phyloP scores from a whole-genome alignment of 495 filamentous ascomycete genomes.

The Sphaerosporella brunnea region DNA sequence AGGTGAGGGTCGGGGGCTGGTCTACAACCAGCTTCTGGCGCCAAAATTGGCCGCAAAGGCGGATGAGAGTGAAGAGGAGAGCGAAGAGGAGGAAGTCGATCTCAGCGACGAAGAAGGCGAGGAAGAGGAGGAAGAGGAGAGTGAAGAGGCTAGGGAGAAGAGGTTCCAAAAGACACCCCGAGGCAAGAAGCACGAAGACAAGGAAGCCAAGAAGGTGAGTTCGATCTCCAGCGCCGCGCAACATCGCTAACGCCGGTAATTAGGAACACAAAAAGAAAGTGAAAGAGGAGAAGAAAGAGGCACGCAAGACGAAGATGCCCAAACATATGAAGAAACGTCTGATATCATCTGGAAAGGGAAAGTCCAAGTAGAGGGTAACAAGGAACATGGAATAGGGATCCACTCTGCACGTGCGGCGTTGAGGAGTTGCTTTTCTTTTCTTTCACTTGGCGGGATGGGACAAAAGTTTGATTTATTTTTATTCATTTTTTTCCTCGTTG shows the following conservation, averaged over 20 bases:
- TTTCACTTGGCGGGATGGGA: too few species aligned
- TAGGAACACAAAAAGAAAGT: slow-evolving; percentile 70
- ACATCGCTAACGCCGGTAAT: slow-evolving; percentile 11
- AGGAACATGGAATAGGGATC: background rate
- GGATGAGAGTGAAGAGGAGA: slow-evolving; percentile 28
- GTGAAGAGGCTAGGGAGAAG: slow-evolving; percentile 29
- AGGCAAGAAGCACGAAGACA: slow-evolving; percentile 80
- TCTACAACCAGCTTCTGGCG: slow-evolving; percentile 63
- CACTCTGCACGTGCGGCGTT: too few species aligned
- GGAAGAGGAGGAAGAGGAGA: slow-evolving; percentile 32
- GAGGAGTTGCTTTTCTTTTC: too few species aligned
- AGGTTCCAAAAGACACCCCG: slow-evolving; percentile 49
- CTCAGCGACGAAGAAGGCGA: slow-evolving; percentile 32
- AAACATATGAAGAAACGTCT: slow-evolving; percentile 82
- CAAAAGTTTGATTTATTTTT: too few species aligned
- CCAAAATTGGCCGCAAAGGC: background rate
- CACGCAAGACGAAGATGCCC: slow-evolving; percentile 83
- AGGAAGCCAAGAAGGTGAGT: slow-evolving; percentile 59
- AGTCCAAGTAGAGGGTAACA: slow-evolving; percentile 1
- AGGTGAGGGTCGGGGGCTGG: slow-evolving; percentile 51
- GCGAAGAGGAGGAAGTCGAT: slow-evolving; percentile 32
- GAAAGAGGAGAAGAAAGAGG: slow-evolving; percentile 86
- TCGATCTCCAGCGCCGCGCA: background rate
- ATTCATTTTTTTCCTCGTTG: too few species aligned
- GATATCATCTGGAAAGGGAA: slow-evolving; percentile 30